Percentiles rank a stretch among this genome's conserved stretches.
Evolutionary conservation across 73 alveolate species (phyloP).

Genomic region (Stentor coeruleus): DNA sequence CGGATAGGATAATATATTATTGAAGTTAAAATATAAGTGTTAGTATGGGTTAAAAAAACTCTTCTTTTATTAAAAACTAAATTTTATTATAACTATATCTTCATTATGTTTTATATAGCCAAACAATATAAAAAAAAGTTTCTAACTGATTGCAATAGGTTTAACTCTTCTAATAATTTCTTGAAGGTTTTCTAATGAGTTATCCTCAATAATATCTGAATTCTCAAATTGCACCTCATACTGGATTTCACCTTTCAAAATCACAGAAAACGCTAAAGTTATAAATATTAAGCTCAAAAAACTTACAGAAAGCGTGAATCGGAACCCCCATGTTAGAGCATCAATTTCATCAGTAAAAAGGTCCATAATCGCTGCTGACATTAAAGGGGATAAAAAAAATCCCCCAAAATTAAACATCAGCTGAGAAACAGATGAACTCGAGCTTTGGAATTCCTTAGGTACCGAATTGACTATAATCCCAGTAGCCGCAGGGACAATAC

Average conservation of each 20-base stretch:
- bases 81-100: too few species aligned
- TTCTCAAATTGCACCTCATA: not conserved
- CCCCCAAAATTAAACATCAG: constrained; percentile 70
- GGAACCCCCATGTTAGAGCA: constrained; percentile 91
- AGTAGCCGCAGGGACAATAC: constrained; percentile 87
- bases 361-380: constrained; percentile 89
- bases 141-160: not conserved
- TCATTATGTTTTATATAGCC: too few species aligned
- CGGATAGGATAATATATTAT: not conserved
- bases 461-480: constrained; percentile 85
- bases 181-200: not conserved
- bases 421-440: constrained; percentile 73
- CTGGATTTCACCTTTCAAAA: not conserved
- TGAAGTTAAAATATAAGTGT: not conserved
- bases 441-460: constrained; percentile 73
- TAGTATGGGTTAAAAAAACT: too few species aligned
- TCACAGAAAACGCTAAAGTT: not conserved
- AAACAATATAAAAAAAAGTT: too few species aligned
- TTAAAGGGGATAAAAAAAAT: constrained; percentile 87
- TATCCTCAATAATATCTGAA: not conserved
- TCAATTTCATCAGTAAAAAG: constrained; percentile 60
- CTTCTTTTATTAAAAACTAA: too few species aligned
- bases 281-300: constrained; percentile 55
- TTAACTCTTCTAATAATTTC: not conserved
- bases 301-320: constrained; percentile 75